phyloP scores from a whole-genome alignment of 73 alveolate genomes.

The Stentor roeselii region DNA sequence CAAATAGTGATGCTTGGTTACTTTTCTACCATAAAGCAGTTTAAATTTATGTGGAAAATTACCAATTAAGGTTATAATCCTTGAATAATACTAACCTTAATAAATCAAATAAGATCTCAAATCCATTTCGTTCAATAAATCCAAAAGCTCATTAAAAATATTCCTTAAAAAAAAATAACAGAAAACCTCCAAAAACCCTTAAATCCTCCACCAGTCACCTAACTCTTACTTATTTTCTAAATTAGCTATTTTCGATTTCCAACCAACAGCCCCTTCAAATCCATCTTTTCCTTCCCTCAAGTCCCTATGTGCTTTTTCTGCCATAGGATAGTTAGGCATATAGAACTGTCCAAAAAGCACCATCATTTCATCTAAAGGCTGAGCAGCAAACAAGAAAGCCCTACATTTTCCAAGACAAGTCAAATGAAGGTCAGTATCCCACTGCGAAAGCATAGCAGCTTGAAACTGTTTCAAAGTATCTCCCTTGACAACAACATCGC shows the following conservation, averaged over 20 bases:
- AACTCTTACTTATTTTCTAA: too few relatives aligned
- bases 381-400: conserved; percentile 53
- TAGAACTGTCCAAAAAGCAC: conserved; percentile 62
- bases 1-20: too few relatives aligned
- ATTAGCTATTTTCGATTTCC: conserved; percentile 63
- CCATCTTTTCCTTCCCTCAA: conserved; percentile 59
- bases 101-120: too few relatives aligned
- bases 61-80: too few relatives aligned
- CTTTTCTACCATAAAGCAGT: too few relatives aligned
- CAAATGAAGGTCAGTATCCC: conserved; percentile 23
- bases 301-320: conserved; percentile 52
- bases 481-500: conserved; percentile 37
- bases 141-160: too few relatives aligned
- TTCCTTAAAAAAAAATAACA: too few relatives aligned
- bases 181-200: too few relatives aligned
- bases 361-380: conserved; percentile 57
- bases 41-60: too few relatives aligned
- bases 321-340: conserved; percentile 48
- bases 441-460: conserved; percentile 34
- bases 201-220: too few relatives aligned
- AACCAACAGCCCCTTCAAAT: conserved; percentile 64
- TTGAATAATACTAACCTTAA: too few relatives aligned
- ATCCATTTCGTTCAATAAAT: too few relatives aligned
- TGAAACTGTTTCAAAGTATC: conserved; percentile 12
- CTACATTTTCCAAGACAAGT: conserved; percentile 12